phyloP scores from a whole-genome alignment of 331 rosid genomes.

The Saraca asoca region DNA sequence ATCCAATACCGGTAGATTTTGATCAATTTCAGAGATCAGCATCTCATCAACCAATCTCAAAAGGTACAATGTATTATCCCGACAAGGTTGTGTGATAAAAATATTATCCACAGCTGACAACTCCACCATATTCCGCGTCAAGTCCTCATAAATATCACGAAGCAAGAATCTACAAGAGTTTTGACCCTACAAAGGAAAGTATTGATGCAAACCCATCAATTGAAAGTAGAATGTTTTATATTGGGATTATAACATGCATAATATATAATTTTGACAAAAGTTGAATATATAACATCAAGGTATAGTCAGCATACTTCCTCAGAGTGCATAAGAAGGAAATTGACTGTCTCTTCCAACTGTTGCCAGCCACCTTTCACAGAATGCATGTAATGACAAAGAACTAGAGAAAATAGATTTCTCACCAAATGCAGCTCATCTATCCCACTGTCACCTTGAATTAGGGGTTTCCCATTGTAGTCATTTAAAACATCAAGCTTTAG shows the following conservation, averaged over 20 bases:
- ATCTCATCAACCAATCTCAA: slow-evolving; percentile 85
- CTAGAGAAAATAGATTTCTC: slow-evolving; percentile 72
- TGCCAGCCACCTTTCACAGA: slow-evolving; percentile 98
- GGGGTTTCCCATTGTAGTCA: slow-evolving; percentile 50
- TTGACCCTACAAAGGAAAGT: slow-evolving; percentile 55
- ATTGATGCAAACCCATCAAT: slow-evolving; percentile 33
- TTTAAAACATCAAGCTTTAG: slow-evolving; percentile 69
- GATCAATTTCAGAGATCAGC: slow-evolving; percentile 79
- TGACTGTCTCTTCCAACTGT: slow-evolving; percentile 84
- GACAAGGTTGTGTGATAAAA: slow-evolving; percentile 82
- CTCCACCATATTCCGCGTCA: slow-evolving; percentile 67
- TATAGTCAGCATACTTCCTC: slow-evolving; percentile 63
- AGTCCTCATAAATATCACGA: slow-evolving; percentile 81
- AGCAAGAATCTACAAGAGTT: slow-evolving; percentile 58
- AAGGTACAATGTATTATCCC: slow-evolving; percentile 87
- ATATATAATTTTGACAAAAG: slow-evolving; percentile 28
- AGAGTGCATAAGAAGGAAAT: slow-evolving; percentile 63
- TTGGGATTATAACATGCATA: slow-evolving; percentile 8
- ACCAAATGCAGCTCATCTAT: slow-evolving; percentile 61
- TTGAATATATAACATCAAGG: slow-evolving; percentile 29
- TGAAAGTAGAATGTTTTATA: slow-evolving; percentile 13
- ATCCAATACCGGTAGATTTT: slow-evolving; percentile 75
- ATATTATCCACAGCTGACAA: slow-evolving; percentile 76
- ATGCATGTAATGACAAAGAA: slow-evolving; percentile 75
- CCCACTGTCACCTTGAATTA: slow-evolving; percentile 45